Percentiles rank a stretch among this genome's conserved stretches.
phyloP scores from a whole-genome alignment of 768 basidiomycete genomes.

The Tricholoma bakamatsutake region DNA sequence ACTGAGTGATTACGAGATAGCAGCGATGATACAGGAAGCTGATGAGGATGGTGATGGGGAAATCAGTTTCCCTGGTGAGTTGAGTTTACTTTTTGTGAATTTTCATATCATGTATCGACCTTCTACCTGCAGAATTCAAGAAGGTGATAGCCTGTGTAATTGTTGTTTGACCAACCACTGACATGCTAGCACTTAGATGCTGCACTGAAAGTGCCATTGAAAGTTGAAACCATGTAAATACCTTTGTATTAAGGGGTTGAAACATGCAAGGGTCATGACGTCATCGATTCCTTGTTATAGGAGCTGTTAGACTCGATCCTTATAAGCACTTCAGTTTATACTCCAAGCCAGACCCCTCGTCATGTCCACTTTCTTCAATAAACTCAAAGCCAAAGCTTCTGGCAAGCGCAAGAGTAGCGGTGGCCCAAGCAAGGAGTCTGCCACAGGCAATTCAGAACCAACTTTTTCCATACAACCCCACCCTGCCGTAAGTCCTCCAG shows the following conservation, averaged over 20 bases:
- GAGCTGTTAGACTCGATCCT: neutral
- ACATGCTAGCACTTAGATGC: neutral
- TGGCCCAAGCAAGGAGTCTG: constrained; percentile 4
- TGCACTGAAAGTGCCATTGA: neutral
- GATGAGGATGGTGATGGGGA: constrained; percentile 82
- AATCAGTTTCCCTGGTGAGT: constrained; percentile 69
- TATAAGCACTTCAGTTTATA: neutral
- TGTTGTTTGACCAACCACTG: neutral
- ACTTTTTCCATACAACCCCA: constrained; percentile 52
- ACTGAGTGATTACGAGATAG: constrained; percentile 70
- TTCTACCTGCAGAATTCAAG: constrained; percentile 10
- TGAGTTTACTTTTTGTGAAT: neutral
- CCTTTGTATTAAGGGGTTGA: neutral
- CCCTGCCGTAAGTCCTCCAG: constrained; percentile 42
- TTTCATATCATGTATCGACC: neutral
- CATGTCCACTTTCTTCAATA: constrained; percentile 21
- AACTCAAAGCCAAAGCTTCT: constrained; percentile 20
- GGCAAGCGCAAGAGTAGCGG: constrained; percentile 7
- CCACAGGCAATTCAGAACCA: constrained; percentile 26
- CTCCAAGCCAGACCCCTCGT: constrained; percentile 4
- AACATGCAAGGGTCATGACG: neutral
- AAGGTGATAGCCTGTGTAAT: constrained; percentile 4
- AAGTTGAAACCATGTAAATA: neutral
- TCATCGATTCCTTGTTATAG: neutral
- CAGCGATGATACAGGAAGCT: constrained; percentile 91